A percentile compares a stretch with the other conserved stretches of the same genome.
phyloP scores from a whole-genome alignment of 306 rosid species.

The Cucurbita pepo region DNA sequence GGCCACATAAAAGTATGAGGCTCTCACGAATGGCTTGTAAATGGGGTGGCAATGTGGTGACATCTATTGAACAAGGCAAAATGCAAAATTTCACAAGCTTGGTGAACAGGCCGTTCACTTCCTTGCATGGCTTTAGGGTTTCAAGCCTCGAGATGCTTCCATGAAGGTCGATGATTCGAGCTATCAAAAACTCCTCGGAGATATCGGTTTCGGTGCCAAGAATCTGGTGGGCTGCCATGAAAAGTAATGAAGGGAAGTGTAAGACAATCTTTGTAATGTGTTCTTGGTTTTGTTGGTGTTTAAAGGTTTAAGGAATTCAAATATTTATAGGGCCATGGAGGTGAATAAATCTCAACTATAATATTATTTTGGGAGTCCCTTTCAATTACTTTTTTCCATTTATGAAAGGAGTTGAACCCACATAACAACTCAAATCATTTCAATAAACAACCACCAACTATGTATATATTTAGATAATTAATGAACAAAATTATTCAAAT shows the following conservation, averaged over 20 bases:
- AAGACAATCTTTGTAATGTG: neutral
- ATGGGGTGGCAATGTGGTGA: constrained; percentile 30
- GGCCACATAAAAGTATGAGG: constrained; percentile 39
- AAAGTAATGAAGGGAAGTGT: neutral
- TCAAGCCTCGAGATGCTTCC: constrained; percentile 45
- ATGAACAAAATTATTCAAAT: neutral
- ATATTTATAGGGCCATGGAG: neutral
- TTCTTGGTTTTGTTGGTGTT: neutral
- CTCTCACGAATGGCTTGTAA: constrained; percentile 29
- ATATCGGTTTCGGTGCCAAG: constrained; percentile 26
- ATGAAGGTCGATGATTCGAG: constrained; percentile 33
- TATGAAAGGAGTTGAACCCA: neutral
- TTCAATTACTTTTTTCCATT: neutral
- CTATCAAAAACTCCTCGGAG: constrained; percentile 20
- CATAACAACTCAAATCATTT: neutral
- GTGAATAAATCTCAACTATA: neutral
- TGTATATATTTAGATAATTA: neutral
- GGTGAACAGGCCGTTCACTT: constrained; percentile 50
- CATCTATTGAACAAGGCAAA: constrained; percentile 38
- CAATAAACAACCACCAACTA: no score
- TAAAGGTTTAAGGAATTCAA: neutral
- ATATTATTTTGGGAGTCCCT: neutral
- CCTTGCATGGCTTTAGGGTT: constrained; percentile 44
- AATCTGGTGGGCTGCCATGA: constrained; percentile 7
- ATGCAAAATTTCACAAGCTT: constrained; percentile 45